A percentile compares a stretch with the other conserved stretches of the same genome.
Evolutionary conservation across 2,329 filamentous ascomycete species (phyloP).

Genomic region (Fusarium multiceps): DNA sequence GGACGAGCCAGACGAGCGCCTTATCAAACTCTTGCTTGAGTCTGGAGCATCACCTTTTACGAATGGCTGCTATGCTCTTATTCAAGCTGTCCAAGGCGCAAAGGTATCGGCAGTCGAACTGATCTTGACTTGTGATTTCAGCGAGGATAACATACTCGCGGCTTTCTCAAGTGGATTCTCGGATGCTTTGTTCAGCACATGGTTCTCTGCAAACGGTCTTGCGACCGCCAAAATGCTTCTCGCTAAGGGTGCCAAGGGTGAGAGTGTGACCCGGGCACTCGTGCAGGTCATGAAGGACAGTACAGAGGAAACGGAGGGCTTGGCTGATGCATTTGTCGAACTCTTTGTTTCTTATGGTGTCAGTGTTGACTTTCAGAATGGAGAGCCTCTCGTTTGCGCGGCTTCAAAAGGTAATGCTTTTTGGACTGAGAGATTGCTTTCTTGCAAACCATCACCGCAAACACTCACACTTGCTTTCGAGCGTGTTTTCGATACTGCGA

Average conservation of each 20-base stretch:
- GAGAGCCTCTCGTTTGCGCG: conserved; percentile 65
- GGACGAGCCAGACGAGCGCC: conserved; percentile 60
- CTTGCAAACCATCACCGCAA: conserved; percentile 60
- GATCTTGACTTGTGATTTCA: conserved; percentile 56
- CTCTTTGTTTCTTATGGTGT: conserved; percentile 54
- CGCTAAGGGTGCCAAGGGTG: conserved; percentile 60
- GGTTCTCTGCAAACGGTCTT: conserved; percentile 61
- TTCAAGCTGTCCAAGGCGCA: conserved; percentile 59
- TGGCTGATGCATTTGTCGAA: conserved; percentile 60
- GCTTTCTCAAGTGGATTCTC: conserved; percentile 60
- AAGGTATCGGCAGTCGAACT: conserved; percentile 54
- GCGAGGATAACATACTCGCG: conserved; percentile 57
- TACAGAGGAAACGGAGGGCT: conserved; percentile 50
- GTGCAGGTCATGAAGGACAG: conserved; percentile 59
- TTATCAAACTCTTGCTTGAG: conserved; percentile 60
- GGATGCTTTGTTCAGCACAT: conserved; percentile 53
- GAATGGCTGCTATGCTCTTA: conserved; percentile 64
- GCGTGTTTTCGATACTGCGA: conserved; percentile 63
- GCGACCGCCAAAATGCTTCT: conserved; percentile 61
- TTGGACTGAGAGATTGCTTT: conserved; percentile 63
- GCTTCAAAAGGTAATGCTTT: conserved; percentile 62
- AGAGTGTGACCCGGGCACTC: conserved; percentile 59
- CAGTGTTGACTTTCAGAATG: conserved; percentile 63
- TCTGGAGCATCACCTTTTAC: conserved; percentile 64
- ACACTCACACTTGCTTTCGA: conserved; percentile 66